Conservation (phyloP, 352 stramenopile genomes). For the Phytopythium aichiense region DNA sequence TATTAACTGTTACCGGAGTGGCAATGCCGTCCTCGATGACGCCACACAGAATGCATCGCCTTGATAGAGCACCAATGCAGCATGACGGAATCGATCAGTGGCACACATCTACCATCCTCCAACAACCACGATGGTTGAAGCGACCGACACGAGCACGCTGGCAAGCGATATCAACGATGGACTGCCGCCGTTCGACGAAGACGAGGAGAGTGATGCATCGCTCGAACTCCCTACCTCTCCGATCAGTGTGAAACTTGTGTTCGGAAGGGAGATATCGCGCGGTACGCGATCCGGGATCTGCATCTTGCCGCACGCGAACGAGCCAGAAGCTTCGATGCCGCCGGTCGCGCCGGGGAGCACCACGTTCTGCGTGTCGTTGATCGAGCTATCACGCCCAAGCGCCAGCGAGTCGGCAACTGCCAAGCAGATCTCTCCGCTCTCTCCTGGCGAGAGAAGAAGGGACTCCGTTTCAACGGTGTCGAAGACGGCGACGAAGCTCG, state of each 20-base stretch:
- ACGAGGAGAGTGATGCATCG: not conserved
- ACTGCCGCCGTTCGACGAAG: not conserved
- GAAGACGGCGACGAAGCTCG: constrained; percentile 1
- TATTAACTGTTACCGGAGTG: not conserved
- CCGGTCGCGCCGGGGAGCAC: not conserved
- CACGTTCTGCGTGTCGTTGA: not conserved
- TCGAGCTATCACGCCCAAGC: not conserved
- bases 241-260: not conserved
- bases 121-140: not conserved
- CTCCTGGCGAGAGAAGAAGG: not conserved
- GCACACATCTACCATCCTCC: not conserved
- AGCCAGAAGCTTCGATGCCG: not conserved
- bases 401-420: not conserved
- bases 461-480: not conserved
- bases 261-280: not conserved
- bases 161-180: not conserved
- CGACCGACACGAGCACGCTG: not conserved
- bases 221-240: not conserved
- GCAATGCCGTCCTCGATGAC: not conserved
- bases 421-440: not conserved
- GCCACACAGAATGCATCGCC: too few species aligned
- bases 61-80: not conserved
- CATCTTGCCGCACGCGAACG: not conserved
- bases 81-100: too few species aligned
- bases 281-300: not conserved